Conservation (phyloP, 2,329 filamentous ascomycete genomes). For the Curvularia sp. region DNA sequence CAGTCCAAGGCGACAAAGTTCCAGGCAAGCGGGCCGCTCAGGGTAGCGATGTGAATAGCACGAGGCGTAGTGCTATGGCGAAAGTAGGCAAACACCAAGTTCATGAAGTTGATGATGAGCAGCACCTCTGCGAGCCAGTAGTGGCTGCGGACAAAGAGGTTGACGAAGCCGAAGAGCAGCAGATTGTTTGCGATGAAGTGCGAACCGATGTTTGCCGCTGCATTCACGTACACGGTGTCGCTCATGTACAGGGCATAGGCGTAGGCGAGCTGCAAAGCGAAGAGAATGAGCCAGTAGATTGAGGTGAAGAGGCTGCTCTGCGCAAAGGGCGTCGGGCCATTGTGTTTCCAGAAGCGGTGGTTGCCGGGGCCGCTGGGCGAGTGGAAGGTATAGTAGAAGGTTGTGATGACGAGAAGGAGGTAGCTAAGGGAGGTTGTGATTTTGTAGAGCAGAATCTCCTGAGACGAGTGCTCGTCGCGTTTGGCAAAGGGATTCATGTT, state of each 20-base stretch:
- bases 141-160: slow-evolving; percentile 79
- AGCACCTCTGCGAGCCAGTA: slow-evolving; percentile 80
- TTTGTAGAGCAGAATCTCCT: slow-evolving; percentile 75
- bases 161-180: slow-evolving; percentile 79
- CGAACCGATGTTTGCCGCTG: slow-evolving; percentile 77
- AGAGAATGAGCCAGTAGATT: slow-evolving; percentile 81
- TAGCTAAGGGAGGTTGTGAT: slow-evolving; percentile 76
- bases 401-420: slow-evolving; percentile 73
- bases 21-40: slow-evolving; percentile 83
- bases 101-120: slow-evolving; percentile 80
- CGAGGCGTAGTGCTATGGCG: slow-evolving; percentile 74
- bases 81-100: slow-evolving; percentile 80
- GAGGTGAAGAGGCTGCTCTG: slow-evolving; percentile 68
- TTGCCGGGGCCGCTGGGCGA: slow-evolving; percentile 66
- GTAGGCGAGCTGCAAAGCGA: slow-evolving; percentile 78
- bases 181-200: slow-evolving; percentile 90
- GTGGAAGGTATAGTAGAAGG: slow-evolving; percentile 76
- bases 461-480: slow-evolving; percentile 68
- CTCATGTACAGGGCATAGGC: slow-evolving; percentile 76
- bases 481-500: slow-evolving; percentile 74
- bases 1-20: slow-evolving; percentile 87
- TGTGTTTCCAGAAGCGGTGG: slow-evolving; percentile 76
- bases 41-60: slow-evolving; percentile 77
- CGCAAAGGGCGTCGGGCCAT: slow-evolving; percentile 75
- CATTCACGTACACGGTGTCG: slow-evolving; percentile 67